Conservation (phyloP, 1,284 basidiomycete species). For the Ceratobasidium papillatum region DNA sequence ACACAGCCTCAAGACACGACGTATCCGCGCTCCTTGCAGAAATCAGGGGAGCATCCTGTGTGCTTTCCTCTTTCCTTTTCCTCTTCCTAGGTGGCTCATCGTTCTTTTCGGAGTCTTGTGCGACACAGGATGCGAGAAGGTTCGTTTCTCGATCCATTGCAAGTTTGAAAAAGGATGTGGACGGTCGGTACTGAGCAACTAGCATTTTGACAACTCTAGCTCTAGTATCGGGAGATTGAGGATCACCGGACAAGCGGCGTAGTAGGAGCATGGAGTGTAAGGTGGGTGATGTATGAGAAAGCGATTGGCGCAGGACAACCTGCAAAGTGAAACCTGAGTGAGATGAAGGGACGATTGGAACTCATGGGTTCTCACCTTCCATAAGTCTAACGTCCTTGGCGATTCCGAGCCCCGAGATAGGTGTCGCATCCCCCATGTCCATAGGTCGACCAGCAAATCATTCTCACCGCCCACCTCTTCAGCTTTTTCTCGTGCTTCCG, state of each 20-base stretch:
- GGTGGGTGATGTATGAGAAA: constrained; percentile 49
- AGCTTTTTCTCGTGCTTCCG: constrained; percentile 39
- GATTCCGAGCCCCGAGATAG: constrained; percentile 45
- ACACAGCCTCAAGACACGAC: constrained; percentile 15
- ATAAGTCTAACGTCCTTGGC: constrained; percentile 54
- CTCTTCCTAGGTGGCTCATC: not conserved
- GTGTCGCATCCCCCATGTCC: constrained; percentile 45
- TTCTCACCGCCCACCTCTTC: constrained; percentile 34
- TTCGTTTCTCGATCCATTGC: constrained; percentile 26
- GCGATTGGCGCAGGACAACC: constrained; percentile 61
- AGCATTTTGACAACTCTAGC: constrained; percentile 1
- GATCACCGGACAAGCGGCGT: constrained; percentile 17
- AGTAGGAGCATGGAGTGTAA: constrained; percentile 41
- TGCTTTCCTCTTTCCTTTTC: not conserved
- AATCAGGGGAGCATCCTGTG: too few species aligned
- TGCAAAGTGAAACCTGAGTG: constrained; percentile 48
- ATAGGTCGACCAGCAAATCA: constrained; percentile 39
- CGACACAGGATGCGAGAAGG: not conserved
- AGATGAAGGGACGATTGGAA: not conserved
- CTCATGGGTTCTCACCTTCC: not conserved
- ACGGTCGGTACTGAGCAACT: constrained; percentile 20
- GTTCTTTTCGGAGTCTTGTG: not conserved
- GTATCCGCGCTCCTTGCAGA: not conserved
- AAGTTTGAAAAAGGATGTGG: constrained; percentile 4
- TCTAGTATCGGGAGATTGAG: constrained; percentile 3